These are phyloP conservation scores for Phoenix dactylifera DNA, from an alignment of 176 grass and related monocot genomes.

Conservation along the genomic window DNA sequence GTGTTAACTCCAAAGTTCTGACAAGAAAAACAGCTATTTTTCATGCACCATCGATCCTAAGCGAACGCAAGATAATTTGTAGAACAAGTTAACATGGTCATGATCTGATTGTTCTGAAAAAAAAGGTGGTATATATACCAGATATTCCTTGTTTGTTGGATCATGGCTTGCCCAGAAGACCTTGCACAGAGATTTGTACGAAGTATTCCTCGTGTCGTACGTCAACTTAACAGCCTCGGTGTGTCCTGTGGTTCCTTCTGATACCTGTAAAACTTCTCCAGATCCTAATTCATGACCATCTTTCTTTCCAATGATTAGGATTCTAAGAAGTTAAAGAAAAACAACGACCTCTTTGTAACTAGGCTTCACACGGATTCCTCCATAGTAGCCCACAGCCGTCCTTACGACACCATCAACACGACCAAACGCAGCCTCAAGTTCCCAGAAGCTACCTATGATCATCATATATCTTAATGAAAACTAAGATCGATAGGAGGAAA, in stretches of 20 bases:
- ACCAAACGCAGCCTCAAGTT: conserved; percentile 8
- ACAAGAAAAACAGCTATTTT: neutral
- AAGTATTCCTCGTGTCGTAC: conserved; percentile 8
- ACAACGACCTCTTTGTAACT: conserved; percentile 4
- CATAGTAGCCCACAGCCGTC: conserved; percentile 5
- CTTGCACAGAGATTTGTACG: conserved; percentile 8
- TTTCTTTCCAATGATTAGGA: neutral
- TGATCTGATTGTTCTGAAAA: no score
- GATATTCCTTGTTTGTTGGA: conserved; percentile 15
- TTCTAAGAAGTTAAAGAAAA: no score
- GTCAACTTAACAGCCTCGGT: conserved; percentile 17
- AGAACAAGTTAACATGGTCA: no score
- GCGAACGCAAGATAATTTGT: no score
- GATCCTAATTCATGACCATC: neutral
- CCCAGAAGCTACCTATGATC: conserved; percentile 9
- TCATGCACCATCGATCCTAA: no score
- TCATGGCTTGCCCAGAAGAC: conserved; percentile 22
- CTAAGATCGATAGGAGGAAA: neutral
- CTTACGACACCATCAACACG: neutral
- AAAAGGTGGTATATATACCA: neutral
- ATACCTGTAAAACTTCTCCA: neutral
- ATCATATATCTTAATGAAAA: neutral
- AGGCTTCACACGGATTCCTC: conserved; percentile 14
- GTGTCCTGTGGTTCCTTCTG: conserved; percentile 15
- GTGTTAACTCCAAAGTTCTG: conserved; percentile 5